A percentile compares a stretch with the other conserved stretches of the same genome.
These are phyloP conservation scores for Xylaria cubensis DNA, from an alignment of 495 filamentous ascomycete genomes.

Conservation along the genomic window DNA sequence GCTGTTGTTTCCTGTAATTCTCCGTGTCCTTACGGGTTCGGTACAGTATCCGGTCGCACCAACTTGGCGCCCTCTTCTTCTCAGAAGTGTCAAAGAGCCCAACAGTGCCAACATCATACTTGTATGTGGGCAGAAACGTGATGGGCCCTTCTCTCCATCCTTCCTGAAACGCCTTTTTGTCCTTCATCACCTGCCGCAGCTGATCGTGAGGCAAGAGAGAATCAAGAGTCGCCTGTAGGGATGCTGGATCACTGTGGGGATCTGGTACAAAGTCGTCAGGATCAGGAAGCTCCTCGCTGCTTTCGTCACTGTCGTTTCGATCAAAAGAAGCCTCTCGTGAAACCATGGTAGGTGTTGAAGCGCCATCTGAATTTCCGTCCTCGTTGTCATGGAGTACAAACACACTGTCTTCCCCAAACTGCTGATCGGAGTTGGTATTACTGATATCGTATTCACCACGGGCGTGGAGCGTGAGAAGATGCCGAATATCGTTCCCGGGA, in stretches of 20 bases:
- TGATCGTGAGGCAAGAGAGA: slow-evolving; percentile 93
- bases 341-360: slow-evolving; percentile 39
- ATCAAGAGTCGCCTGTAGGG: slow-evolving; percentile 80
- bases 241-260: slow-evolving; percentile 59
- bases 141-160: slow-evolving; percentile 93
- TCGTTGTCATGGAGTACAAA: slow-evolving; percentile 48
- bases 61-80: slow-evolving; percentile 89
- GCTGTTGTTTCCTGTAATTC: slow-evolving; percentile 69
- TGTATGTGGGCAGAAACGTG: slow-evolving; percentile 89
- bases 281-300: slow-evolving; percentile 54
- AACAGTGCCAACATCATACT: slow-evolving; percentile 95
- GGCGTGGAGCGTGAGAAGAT: slow-evolving; percentile 82
- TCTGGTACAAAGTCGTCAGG: slow-evolving; percentile 62
- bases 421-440: slow-evolving; percentile 45
- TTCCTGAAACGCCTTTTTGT: slow-evolving; percentile 81
- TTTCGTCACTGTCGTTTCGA: slow-evolving; percentile 43
- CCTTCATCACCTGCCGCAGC: slow-evolving; percentile 73
- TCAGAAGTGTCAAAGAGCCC: slow-evolving; percentile 93
- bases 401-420: slow-evolving; percentile 51
- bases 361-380: slow-evolving; percentile 44
- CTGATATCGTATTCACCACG: slow-evolving; percentile 72
- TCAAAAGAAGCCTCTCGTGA: slow-evolving; percentile 41
- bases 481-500: slow-evolving; percentile 87
- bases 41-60: slow-evolving; percentile 97
- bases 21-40: slow-evolving; percentile 74